Percentiles rank a stretch among this genome's conserved stretches.
Evolutionary conservation across 176 grass and related monocot genomes (phyloP).

Genomic region (Raddia guianensis): DNA sequence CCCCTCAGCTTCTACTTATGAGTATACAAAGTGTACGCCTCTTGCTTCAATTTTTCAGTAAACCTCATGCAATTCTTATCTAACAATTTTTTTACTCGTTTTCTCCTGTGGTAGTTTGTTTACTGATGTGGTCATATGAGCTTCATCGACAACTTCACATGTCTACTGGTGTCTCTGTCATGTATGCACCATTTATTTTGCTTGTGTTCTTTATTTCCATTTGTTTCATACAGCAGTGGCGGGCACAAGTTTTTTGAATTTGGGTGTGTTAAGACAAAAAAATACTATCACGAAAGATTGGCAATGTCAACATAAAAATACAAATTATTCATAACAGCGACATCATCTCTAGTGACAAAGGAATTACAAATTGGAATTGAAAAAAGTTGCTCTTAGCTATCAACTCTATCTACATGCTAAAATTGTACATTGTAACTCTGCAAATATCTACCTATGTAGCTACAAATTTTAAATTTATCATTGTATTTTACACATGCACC

Average conservation of each 20-base stretch:
- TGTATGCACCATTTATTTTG: conserved; percentile 49
- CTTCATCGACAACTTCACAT: conserved; percentile 72
- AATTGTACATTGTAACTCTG: background rate
- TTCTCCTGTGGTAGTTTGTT: conserved; percentile 61
- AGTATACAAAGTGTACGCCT: conserved; percentile 80
- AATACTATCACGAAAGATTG: too few species aligned
- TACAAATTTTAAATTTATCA: conserved; percentile 6
- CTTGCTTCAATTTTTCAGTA: conserved; percentile 19
- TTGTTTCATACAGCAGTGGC: background rate
- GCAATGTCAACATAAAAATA: too few species aligned
- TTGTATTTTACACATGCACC: background rate
- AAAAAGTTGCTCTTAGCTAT: background rate
- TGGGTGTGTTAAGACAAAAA: too few species aligned
- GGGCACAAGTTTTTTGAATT: too few species aligned
- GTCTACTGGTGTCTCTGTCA: conserved; percentile 64
- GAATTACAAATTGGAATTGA: background rate
- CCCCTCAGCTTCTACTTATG: conserved; percentile 66
- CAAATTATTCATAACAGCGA: too few species aligned
- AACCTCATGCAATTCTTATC: conserved; percentile 17
- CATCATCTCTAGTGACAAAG: too few species aligned
- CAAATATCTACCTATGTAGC: background rate
- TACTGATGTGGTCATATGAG: conserved; percentile 83
- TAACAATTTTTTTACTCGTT: background rate
- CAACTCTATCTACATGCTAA: conserved; percentile 8
- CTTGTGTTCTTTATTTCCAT: background rate